Conservation (phyloP, 1,284 basidiomycete genomes). For the Trametes hirsuta region DNA sequence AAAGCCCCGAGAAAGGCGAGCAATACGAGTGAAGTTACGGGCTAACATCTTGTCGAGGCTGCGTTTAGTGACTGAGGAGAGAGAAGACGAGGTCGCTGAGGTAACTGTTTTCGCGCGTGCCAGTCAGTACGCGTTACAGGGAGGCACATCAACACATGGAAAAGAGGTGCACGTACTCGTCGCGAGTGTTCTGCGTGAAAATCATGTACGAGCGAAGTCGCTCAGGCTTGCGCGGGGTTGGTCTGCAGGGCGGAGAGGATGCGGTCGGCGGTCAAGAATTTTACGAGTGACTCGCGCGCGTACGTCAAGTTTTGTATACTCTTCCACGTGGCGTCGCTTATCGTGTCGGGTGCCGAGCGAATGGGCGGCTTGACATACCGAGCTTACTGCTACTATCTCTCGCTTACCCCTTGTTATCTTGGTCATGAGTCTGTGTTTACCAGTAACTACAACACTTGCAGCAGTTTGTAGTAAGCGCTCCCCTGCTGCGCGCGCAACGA, state of each 20-base stretch:
- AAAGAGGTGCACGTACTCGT: slow-evolving; percentile 62
- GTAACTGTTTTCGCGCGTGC: slow-evolving; percentile 53
- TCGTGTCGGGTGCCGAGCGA: too few relatives aligned
- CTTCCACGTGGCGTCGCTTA: slow-evolving; percentile 12
- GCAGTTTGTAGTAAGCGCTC: too few relatives aligned
- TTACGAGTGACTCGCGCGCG: slow-evolving; percentile 20
- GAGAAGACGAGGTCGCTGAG: slow-evolving; percentile 87
- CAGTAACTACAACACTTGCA: too few relatives aligned
- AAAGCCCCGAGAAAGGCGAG: slow-evolving; percentile 58
- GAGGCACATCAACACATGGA: neutral
- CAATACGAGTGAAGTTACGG: slow-evolving; percentile 53
- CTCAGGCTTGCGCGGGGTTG: slow-evolving; percentile 22
- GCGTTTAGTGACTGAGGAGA: slow-evolving; percentile 61
- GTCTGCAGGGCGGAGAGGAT: neutral
- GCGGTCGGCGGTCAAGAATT: slow-evolving; percentile 21
- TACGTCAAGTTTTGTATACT: slow-evolving; percentile 19
- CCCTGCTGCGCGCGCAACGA: too few relatives aligned
- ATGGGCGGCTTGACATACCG: too few relatives aligned
- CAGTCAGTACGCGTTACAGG: slow-evolving; percentile 20
- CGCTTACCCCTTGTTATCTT: too few relatives aligned
- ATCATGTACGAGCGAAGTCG: slow-evolving; percentile 66
- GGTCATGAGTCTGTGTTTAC: too few relatives aligned
- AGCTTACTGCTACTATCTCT: too few relatives aligned
- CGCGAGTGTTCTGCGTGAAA: slow-evolving; percentile 82
- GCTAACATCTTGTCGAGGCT: slow-evolving; percentile 51